phyloP scores from a whole-genome alignment of 768 basidiomycete genomes.

The Boletus rex-veris region DNA sequence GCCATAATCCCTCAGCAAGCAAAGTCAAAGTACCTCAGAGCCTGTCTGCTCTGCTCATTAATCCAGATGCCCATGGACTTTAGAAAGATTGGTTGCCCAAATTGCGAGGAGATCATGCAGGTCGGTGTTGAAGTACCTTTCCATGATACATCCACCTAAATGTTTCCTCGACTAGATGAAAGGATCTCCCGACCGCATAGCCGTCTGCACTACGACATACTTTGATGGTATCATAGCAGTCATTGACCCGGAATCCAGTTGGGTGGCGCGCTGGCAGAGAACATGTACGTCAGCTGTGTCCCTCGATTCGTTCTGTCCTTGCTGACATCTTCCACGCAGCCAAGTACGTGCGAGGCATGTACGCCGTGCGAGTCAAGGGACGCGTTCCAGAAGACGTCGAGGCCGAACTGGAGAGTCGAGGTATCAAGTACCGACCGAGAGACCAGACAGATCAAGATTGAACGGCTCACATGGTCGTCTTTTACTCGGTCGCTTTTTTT shows the following conservation, averaged over 20 bases:
- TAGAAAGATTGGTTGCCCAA: conserved; percentile 84
- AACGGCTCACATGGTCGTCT: conserved; percentile 10
- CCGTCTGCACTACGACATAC: conserved; percentile 83
- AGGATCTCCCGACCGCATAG: conserved; percentile 77
- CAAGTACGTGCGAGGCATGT: conserved; percentile 88
- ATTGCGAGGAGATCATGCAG: conserved; percentile 94
- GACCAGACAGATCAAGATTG: conserved; percentile 77
- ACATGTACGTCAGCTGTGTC: conserved; percentile 58
- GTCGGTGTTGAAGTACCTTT: conserved; percentile 40
- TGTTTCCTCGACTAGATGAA: conserved; percentile 63
- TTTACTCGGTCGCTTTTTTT: neutral
- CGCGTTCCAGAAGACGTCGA: conserved; percentile 84
- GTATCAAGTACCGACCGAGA: conserved; percentile 81
- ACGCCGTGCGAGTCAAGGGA: conserved; percentile 87
- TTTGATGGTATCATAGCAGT: conserved; percentile 92
- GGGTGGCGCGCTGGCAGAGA: conserved; percentile 97
- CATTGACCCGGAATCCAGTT: conserved; percentile 81
- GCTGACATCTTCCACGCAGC: conserved; percentile 43
- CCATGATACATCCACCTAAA: neutral
- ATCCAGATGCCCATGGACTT: conserved; percentile 85
- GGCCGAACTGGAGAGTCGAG: conserved; percentile 69
- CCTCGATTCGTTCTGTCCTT: neutral
- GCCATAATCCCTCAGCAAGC: conserved; percentile 56
- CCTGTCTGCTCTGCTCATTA: conserved; percentile 92
- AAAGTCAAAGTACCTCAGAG: conserved; percentile 73